Base-by-base conservation (phyloP, 805 yeast species). In the Saturnispora sekii region DNA sequence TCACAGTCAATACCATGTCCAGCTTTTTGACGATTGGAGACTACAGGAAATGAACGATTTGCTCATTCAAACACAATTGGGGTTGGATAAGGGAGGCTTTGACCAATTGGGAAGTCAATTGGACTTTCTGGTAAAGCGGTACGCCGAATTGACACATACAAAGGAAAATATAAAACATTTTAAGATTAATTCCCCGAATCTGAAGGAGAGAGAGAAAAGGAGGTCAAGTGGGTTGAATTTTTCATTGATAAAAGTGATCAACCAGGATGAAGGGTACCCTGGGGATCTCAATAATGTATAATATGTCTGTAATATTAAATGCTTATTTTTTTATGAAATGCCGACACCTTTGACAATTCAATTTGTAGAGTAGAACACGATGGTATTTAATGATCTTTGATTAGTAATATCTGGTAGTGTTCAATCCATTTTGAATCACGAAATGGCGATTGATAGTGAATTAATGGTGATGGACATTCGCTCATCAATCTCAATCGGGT, bases 141-240 rank as follows among this genome's bases (percentile, higher is more conserved):
- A 36, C 31, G 31, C 26, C 28, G 45, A 35, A 28, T 36, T 43
- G 14, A 37, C 30, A 12, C 29, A 14, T 14, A 26, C 37, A 33
- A 32, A 40, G 15, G 36, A 31, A 7, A 37, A 43, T 29, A 43
- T 36, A 6, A 41, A 41, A 36, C 44, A 41, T 17, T 43, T 41
- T 9, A 50, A 36, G 35, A 32, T 36, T 28, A 33, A n/a, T 14
- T 43, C 29, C 36, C 41, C 26, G 45, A 45, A 4, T 38, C 38
- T 28, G 36, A 38, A n/a, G 31, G 16, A 41, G 18, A 38, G 51
- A 1, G 47, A 53, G 17, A 51, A 50, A 30, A 46, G 65, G 35
- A 47, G 53, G 18, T 58, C 63, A 40, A 61, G 62, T 46, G 65
- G 65, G 2, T 48, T 60, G 26, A 54, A 54, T 26, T 54, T 61